Percentiles rank a stretch among this genome's conserved stretches.
phyloP scores from a whole-genome alignment of 2,329 filamentous ascomycete genomes.

The Chrysoporthe deuterocubensis region DNA sequence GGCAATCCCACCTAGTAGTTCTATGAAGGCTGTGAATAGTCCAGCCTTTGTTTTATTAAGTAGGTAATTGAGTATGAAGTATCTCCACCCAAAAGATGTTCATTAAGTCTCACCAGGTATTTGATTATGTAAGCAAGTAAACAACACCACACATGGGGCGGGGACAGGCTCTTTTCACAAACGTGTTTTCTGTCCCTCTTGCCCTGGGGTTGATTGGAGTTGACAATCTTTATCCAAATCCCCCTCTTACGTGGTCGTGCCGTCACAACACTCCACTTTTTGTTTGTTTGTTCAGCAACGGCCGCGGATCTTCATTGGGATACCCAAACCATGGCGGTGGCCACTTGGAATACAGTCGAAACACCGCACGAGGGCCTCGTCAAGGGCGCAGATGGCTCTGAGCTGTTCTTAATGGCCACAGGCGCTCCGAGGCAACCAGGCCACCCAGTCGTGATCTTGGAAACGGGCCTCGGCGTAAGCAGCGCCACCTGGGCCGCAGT shows the following conservation, averaged over 20 bases:
- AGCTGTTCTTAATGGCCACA: not conserved
- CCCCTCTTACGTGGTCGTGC: not conserved
- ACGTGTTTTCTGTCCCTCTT: too few relatives aligned
- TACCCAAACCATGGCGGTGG: not conserved
- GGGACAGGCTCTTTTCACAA: not conserved
- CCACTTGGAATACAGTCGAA: not conserved
- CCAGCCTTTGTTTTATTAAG: not conserved
- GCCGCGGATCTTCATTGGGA: too few relatives aligned
- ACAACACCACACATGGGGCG: not conserved
- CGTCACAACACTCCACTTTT: not conserved
- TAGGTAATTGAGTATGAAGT: not conserved
- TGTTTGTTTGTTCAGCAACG: not conserved
- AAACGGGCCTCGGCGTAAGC: conserved; percentile 17
- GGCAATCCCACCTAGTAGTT: too few relatives aligned
- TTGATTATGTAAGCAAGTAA: not conserved
- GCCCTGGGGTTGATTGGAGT: too few relatives aligned
- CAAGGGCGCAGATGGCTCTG: not conserved
- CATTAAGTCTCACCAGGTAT: not conserved
- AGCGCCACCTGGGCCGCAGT: conserved; percentile 17
- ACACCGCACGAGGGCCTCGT: not conserved
- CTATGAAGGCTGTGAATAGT: too few relatives aligned
- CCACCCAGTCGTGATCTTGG: conserved; percentile 22
- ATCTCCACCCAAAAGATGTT: too few relatives aligned
- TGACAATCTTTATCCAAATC: not conserved
- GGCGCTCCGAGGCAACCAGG: conserved; percentile 6